These are phyloP conservation scores for Moesziomyces aphidis DNA, from an alignment of 1,284 basidiomycete species.

Conservation along the genomic window DNA sequence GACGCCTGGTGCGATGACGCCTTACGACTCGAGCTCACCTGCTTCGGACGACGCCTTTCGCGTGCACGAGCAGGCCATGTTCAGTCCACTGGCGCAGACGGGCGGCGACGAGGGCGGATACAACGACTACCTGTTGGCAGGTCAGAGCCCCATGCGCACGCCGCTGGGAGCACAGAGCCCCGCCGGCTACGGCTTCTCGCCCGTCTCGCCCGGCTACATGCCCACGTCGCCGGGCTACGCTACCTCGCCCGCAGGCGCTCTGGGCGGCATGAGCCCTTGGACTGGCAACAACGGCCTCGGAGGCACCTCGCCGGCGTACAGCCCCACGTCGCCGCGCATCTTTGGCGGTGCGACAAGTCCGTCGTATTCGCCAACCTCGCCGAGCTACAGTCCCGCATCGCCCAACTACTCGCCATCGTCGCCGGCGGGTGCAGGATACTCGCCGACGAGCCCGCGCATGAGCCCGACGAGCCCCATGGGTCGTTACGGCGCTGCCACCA, in stretches of 20 bases:
- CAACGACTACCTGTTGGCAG: slow-evolving; percentile 76
- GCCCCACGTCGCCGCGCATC: slow-evolving; percentile 74
- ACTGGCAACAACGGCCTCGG: slow-evolving; percentile 73
- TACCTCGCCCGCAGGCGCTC: slow-evolving; percentile 71
- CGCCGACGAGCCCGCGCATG: slow-evolving; percentile 62
- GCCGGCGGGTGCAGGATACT: slow-evolving; percentile 59
- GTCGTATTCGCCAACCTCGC: slow-evolving; percentile 71
- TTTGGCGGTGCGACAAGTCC: slow-evolving; percentile 77
- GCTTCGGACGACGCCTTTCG: slow-evolving; percentile 71
- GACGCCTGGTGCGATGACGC: slow-evolving; percentile 66
- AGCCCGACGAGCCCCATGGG: slow-evolving; percentile 59
- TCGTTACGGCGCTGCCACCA: slow-evolving; percentile 72
- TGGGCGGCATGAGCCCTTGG: slow-evolving; percentile 72
- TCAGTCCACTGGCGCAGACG: slow-evolving; percentile 91
- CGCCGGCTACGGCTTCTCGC: slow-evolving; percentile 64
- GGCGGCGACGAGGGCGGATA: slow-evolving; percentile 82
- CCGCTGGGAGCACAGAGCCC: slow-evolving; percentile 63
- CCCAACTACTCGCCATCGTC: slow-evolving; percentile 61
- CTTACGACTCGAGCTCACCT: slow-evolving; percentile 80
- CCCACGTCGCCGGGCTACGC: slow-evolving; percentile 61
- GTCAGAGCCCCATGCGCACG: slow-evolving; percentile 78
- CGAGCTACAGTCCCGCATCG: slow-evolving; percentile 61
- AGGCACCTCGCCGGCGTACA: slow-evolving; percentile 70
- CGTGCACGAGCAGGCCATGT: slow-evolving; percentile 85
- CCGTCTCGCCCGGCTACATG: slow-evolving; percentile 63